Evolutionary conservation across 805 yeast species (phyloP), one percentile per base, ranked within the genome.

Genomic region (Yueomyces sp.): DNA sequence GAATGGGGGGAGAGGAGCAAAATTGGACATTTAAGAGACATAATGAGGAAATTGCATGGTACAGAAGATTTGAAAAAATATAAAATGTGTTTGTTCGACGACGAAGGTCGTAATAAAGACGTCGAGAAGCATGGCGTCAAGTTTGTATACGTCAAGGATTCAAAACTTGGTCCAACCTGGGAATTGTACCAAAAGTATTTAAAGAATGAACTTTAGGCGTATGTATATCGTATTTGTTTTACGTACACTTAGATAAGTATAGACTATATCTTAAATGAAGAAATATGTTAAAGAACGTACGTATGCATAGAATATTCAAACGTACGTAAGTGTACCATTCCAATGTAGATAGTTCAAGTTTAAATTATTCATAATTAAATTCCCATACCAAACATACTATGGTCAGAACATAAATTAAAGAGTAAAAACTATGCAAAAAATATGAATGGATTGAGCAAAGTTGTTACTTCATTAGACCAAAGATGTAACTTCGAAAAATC

Each of bases 401-500:
- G 19, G 19, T 19, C 19, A 19, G 19, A 19, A 19, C 19, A 19
- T 19, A 19, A 19, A 19, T 19, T 19, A 19, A 19, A 19, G 19
- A 19, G 19, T 19, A 19, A 19, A 19, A 19, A 19, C 19, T 33
- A 40, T 26, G 9, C 27, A 26, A 32, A 30, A 31, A 39, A 27
- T 26, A 40, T n/a, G 28, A 26, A 11, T 28, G 19, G 27, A 28
- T n/a, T 26, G 19, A 19, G 19, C 19, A 19, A 19, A 19, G 19
- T 19, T 19, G 19, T 19, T 19, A 19, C 28, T 11, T 30, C 8
- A 29, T 41, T 72, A 88, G 44, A 92, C 90, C 48, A 81, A 86
- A 19, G 94, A 76, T 57, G 87, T 85, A 45, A 90, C 96, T 68
- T 90, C 97, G 61, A 90, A 90, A 69, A 90, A 92, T 56, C 97